phyloP scores from a whole-genome alignment of 345 rosid species.

The Anastatica hierochuntica region DNA sequence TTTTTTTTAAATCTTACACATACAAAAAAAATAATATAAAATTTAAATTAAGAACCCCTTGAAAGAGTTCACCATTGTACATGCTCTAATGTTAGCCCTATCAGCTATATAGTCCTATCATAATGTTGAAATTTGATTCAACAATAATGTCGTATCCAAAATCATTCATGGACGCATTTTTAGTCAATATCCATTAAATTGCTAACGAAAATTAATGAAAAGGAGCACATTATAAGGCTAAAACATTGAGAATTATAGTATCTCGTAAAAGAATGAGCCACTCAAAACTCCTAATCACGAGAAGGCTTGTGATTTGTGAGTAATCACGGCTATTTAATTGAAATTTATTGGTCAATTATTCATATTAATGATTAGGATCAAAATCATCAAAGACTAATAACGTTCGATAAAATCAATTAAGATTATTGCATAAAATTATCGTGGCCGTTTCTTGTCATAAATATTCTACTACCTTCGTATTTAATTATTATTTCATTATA shows the following conservation, averaged over 20 bases:
- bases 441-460: constrained; percentile 4
- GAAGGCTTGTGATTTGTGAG: not conserved
- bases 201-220: not conserved
- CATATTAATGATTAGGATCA: not conserved
- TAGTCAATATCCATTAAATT: too few species aligned
- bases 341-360: constrained; percentile 10
- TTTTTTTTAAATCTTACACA: too few species aligned
- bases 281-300: not conserved
- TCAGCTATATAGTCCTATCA: too few species aligned
- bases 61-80: too few species aligned
- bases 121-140: too few species aligned
- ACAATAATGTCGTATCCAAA: too few species aligned
- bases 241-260: constrained; percentile 4
- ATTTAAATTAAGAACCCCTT: too few species aligned
- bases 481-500: not conserved
- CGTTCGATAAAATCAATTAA: not conserved
- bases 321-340: not conserved
- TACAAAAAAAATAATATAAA: too few species aligned
- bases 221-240: constrained; percentile 13
- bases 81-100: too few species aligned
- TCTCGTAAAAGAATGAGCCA: not conserved
- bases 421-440: not conserved
- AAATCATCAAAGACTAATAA: not conserved
- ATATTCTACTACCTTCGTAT: not conserved
- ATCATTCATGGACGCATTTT: too few species aligned